Conservation (phyloP, 768 basidiomycete species). For the Russula lepida region DNA sequence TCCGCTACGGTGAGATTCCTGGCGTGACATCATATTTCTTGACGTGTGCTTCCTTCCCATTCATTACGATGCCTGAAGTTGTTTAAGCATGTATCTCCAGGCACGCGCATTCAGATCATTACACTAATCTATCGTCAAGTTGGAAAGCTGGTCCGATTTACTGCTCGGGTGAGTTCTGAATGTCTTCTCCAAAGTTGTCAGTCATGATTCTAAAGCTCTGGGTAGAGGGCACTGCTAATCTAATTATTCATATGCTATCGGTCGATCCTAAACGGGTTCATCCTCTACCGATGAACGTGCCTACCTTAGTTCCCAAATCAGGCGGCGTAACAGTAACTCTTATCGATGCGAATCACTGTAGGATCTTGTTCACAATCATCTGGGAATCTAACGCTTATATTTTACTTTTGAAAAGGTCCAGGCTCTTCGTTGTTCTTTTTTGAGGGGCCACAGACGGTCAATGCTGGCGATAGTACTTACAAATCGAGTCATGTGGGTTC, state of each 20-base stretch:
- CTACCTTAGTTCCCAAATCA: constrained; percentile 70
- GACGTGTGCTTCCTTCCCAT: constrained; percentile 48
- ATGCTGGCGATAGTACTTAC: constrained; percentile 80
- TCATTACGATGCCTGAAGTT: background rate
- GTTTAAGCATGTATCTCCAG: constrained; percentile 32
- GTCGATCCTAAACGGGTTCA: constrained; percentile 88
- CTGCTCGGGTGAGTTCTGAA: constrained; percentile 53
- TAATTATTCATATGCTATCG: constrained; percentile 85
- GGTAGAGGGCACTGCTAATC: constrained; percentile 72
- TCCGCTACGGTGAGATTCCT: constrained; percentile 88
- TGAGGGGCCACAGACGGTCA: constrained; percentile 81
- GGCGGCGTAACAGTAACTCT: constrained; percentile 83
- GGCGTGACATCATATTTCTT: constrained; percentile 86
- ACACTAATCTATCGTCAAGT: constrained; percentile 79
- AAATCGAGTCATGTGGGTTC: constrained; percentile 67
- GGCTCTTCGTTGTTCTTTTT: constrained; percentile 93
- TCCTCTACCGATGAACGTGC: constrained; percentile 71
- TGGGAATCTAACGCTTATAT: background rate
- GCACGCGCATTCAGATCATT: constrained; percentile 96
- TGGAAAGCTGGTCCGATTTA: constrained; percentile 95
- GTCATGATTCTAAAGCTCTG: background rate
- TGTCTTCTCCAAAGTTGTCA: background rate
- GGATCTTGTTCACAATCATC: constrained; percentile 10
- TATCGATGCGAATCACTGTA: constrained; percentile 97
- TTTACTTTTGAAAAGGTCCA: constrained; percentile 38